Evolutionary conservation across 208 protist genomes (phyloP).

Genomic region (Strigomonas culicis): DNA sequence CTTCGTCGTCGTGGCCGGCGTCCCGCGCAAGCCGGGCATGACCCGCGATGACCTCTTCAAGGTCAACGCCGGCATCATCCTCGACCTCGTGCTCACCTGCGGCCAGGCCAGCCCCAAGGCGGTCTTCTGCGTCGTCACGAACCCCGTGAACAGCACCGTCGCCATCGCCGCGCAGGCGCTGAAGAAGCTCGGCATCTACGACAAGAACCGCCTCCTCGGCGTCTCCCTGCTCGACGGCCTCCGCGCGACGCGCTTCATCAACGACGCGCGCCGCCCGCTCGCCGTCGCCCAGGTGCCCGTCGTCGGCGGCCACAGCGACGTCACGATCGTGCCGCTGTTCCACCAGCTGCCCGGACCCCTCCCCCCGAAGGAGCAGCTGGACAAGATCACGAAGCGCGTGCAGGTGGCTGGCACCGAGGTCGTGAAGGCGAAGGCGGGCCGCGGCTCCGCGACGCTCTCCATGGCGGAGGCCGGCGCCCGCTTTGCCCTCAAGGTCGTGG

Average conservation of each 20-base stretch:
- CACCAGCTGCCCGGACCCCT: constrained; percentile 64
- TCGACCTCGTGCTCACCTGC: constrained; percentile 85
- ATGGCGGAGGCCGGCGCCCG: constrained; percentile 93
- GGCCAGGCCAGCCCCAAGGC: constrained; percentile 87
- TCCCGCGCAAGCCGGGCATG: constrained; percentile 97
- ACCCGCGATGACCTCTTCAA: constrained; percentile 97
- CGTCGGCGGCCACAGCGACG: constrained; percentile 95
- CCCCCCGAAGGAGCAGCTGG: constrained; percentile 41
- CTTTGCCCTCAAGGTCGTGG: constrained; percentile 69
- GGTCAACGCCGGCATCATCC: constrained; percentile 93
- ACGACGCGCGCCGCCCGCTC: constrained; percentile 56
- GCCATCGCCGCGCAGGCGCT: constrained; percentile 92
- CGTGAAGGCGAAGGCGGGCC: constrained; percentile 94
- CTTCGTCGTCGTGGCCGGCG: constrained; percentile 94
- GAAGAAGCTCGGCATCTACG: constrained; percentile 89
- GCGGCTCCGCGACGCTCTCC: constrained; percentile 95
- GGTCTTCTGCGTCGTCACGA: constrained; percentile 91
- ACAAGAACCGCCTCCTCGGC: constrained; percentile 86
- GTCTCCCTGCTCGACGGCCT: constrained; percentile 93
- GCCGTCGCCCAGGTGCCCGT: constrained; percentile 72
- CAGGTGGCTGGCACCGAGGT: constrained; percentile 95
- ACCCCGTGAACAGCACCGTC: constrained; percentile 97
- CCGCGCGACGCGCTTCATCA: constrained; percentile 92
- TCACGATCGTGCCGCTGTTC: constrained; percentile 94
- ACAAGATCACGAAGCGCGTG: constrained; percentile 84